phyloP scores from a whole-genome alignment of 2,329 filamentous ascomycete genomes.

The Microcyclosporella mali region DNA sequence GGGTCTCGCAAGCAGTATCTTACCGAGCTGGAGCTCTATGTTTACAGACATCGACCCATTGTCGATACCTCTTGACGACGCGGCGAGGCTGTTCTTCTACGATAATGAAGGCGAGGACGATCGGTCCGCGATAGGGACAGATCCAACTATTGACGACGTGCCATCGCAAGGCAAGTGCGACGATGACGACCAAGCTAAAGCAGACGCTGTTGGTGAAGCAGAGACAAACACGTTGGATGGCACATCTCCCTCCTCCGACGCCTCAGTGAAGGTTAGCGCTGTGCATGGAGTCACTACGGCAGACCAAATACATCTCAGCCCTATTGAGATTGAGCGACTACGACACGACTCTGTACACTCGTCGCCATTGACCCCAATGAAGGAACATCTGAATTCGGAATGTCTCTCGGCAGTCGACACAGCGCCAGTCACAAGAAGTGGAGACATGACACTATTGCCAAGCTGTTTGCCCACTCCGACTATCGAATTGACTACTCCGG shows the following conservation, averaged over 20 bases:
- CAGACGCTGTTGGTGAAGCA: background rate
- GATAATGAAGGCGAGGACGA: background rate
- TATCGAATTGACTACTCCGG: too few species aligned
- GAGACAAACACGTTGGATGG: background rate
- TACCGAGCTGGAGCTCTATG: background rate
- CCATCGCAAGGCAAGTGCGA: background rate
- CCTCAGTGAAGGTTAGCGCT: background rate
- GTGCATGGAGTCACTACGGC: too few species aligned
- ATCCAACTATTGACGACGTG: background rate
- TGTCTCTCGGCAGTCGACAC: too few species aligned
- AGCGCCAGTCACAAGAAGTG: too few species aligned
- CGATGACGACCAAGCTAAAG: background rate
- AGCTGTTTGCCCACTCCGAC: too few species aligned
- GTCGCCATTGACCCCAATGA: too few species aligned
- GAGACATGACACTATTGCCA: too few species aligned
- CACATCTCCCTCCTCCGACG: background rate
- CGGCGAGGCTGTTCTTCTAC: background rate
- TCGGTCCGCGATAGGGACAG: background rate
- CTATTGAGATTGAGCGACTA: too few species aligned
- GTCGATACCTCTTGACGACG: slow-evolving; percentile 1
- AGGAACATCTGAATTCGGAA: too few species aligned
- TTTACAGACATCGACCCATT: background rate
- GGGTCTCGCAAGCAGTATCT: background rate
- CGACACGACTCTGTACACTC: too few species aligned
- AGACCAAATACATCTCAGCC: too few species aligned